Evolutionary conservation across 805 yeast species (phyloP), one percentile per base, ranked within the genome.

Genomic region (Huiozyma naganishii): DNA sequence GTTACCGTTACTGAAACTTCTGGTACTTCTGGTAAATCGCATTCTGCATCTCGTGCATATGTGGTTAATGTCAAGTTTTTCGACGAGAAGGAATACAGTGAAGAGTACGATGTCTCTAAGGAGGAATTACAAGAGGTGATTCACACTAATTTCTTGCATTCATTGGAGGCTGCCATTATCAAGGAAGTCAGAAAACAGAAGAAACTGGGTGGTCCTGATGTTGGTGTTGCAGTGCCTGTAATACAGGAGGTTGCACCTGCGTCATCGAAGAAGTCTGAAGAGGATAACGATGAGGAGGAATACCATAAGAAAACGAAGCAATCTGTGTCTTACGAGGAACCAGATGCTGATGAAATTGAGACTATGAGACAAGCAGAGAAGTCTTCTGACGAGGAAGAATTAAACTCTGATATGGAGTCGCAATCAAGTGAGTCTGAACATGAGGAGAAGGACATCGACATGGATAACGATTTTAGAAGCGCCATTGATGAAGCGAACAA

Each of bases 331-430:
- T 87, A 87, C 54, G 97, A 89, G 50, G 95, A 79, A 11, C 95
- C 96, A 32, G 97, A 89, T 66, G 97, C 89, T 49, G 97, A 87
- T 29, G 97, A 89, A 59, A 70, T 85, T 48, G 97, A 87, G 61
- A 84, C 85, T 41, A 84, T 86, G 89, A 80, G 80, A 65, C 74
- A 74, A 56, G 95, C 84, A 41, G 90, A 83, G 62, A 76, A 81
- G 54, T 78, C 89, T 36, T 79, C 80, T 46, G 87, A 79, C 50
- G 92, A 81, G 54, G 82, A 76, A 43, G 75, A 71, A 54, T 59
- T 60, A 7, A 69, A 62, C 37, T 68, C 68, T 36, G 66, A 63
- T 42, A 59, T 54, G 44, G 70, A 66, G 36, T 60, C 59, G 39
- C 61, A 56, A 33, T 42, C 57, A 45, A 58, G 59, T 29, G 76